Evolutionary conservation across 805 yeast species (phyloP), one percentile per base, ranked within the genome.

Genomic region (Candida golubevii): DNA sequence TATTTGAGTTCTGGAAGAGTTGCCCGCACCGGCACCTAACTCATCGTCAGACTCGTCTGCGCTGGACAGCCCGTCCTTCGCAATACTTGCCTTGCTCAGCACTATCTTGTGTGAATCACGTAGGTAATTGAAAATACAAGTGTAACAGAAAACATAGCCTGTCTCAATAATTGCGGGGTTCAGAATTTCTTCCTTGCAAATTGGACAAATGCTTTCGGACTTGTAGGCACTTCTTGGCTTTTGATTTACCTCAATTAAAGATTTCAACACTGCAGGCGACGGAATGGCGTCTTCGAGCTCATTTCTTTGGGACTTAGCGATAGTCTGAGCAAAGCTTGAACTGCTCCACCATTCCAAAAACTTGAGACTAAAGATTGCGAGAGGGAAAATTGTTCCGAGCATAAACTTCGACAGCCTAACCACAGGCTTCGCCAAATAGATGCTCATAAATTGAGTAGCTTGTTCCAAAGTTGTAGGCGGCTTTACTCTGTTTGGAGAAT

Each of bases 341-440:
- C 85, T 77, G 48, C 81, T 80, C 95, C 96, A 90, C 97, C 97
- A 90, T 62, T 90, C 97, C 31, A 88, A 71, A 54, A 90, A 87
- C 64, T 88, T 88, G 48, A 90, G 71, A 23, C 82, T 57, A 59
- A 91, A 89, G 41, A 90, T 83, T 2, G 95, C 87, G 0, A 84
- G 74, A 0, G 97, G 97, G 64, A 91, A 79, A 36, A 82, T 61
- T 2, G 85, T 66, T 39, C 79, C 74, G 51, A 76, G 43, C 51
- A 66, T 45, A 14, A 63, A 51, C 47, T 63, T 60, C 45, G 59
- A 46, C 33, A 66, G 47, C 55, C 49, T 60, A 66, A 68, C 59
- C 40, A 61, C 44, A n/a, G 67, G 74, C 34, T 47, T 45, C 31
- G 52, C 46, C 27, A 55, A 43, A 29, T 53, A 55, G 9, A 48